Conservation (phyloP, 805 yeast species). For the Suhomyces sp. region DNA sequence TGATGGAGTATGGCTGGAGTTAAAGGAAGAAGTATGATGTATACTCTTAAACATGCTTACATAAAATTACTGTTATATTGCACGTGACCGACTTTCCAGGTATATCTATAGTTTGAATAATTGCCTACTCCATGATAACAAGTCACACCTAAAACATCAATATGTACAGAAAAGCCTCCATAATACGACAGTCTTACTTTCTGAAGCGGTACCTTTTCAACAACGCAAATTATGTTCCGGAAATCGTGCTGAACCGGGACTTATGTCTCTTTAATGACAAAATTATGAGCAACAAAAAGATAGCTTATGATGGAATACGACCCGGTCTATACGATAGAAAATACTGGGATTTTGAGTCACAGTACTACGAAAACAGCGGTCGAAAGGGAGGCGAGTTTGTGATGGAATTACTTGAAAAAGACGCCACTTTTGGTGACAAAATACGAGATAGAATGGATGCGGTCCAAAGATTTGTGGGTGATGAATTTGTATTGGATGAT, state of each 20-base stretch:
- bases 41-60: too few species aligned
- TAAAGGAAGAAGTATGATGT: too few species aligned
- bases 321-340: constrained; percentile 18
- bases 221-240: too few species aligned
- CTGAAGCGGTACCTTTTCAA: too few species aligned
- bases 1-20: too few species aligned
- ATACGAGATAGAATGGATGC: constrained; percentile 14
- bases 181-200: too few species aligned
- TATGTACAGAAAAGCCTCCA: too few species aligned
- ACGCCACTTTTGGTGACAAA: constrained; percentile 4
- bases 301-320: constrained; percentile 12
- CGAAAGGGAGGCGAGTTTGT: constrained; percentile 10
- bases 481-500: constrained; percentile 21
- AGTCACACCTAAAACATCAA: too few species aligned
- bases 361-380: constrained; percentile 10
- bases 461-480: constrained; percentile 27
- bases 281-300: constrained; percentile 12
- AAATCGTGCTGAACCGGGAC: constrained; percentile 25
- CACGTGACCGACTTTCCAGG: too few species aligned
- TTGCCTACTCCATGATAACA: constrained; percentile 58
- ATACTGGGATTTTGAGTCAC: constrained; percentile 14
- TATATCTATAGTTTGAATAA: too few species aligned
- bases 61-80: too few species aligned
- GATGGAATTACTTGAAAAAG: constrained; percentile 10
- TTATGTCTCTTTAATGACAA: constrained; percentile 14